Evolutionary conservation across 352 stramenopile genomes (phyloP).

Genomic region (Globisporangium mamillatum): DNA sequence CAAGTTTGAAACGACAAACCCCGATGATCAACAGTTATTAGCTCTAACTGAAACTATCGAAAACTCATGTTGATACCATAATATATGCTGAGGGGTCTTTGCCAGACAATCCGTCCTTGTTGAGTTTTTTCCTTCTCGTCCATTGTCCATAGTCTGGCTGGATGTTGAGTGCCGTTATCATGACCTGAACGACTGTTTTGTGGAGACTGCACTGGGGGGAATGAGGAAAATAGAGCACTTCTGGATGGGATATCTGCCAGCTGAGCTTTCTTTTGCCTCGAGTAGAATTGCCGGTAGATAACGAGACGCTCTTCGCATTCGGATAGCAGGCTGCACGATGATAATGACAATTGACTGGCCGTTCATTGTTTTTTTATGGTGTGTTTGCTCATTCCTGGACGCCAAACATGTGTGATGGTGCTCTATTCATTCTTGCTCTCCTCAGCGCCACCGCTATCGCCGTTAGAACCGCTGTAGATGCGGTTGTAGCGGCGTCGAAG

Average conservation of each 20-base stretch:
- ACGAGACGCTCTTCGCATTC: not conserved
- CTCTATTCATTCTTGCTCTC: slow-evolving; percentile 35
- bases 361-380: not conserved
- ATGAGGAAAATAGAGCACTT: too few species aligned
- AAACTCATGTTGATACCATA: slow-evolving; percentile 39
- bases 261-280: too few species aligned
- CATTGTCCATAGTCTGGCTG: too few species aligned
- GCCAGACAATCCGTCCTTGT: too few species aligned
- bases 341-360: not conserved
- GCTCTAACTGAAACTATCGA: slow-evolving; percentile 88
- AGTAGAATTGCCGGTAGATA: too few species aligned
- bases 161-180: too few species aligned
- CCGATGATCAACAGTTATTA: slow-evolving; percentile 88
- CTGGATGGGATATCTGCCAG: too few species aligned
- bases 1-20: slow-evolving; percentile 10
- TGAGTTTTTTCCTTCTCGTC: too few species aligned
- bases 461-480: slow-evolving; percentile 38
- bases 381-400: not conserved
- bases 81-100: slow-evolving; percentile 42
- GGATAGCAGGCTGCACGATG: not conserved
- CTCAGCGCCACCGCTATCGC: slow-evolving; percentile 15
- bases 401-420: not conserved
- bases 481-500: slow-evolving; percentile 51
- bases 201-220: too few species aligned
- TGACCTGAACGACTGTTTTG: too few species aligned